Evolutionary conservation across 2,329 filamentous ascomycete species (phyloP), one percentile per base, ranked within the genome.

Genomic region (Kalaharituber pfeilii): DNA sequence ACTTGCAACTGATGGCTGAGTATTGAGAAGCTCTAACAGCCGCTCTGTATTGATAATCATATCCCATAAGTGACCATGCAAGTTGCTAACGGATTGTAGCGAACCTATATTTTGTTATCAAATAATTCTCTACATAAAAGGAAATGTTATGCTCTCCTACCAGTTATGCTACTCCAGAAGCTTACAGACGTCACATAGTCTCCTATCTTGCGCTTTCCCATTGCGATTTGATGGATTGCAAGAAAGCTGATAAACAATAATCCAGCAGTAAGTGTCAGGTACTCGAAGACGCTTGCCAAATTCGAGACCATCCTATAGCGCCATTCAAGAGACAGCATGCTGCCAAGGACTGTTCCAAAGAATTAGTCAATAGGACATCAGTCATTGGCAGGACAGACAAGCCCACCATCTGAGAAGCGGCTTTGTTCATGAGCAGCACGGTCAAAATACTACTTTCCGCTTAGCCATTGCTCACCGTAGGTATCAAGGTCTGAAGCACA

Each of bases 21-120:
- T 77, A 49, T 75, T 71, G 6, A 83, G 69, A 0, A 82, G 69
- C 56, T 72, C 67, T 0, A 75, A 70, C 5, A 82, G 68, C 3
- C 77, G 73, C 62, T 85, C 81, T 0, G 80, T 78, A 61, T 84
- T 78, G 33, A 84, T 75, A 25, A 85, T 67, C 49, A 77, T 73
- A 20, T 69, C 67, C 2, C 71, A 69, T 27, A 78, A 67, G 49
- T 69, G 68, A 22, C 69, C 68, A 54, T 75, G 72, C 26, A 71
- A 72, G 59, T 68, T 72, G 0, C 71, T 71, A 39, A 80, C 69
- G 11, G 70, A 69, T n/a, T 69, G 68, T 2, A 79, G 66, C 5
- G 76, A 75, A 2, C 63, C 64, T 53, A 36, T 36, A n/a, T n/a
- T 4, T 70, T 33, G 9, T 26, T 20, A 33, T 27, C 24, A 42